Conservation (phyloP, 768 basidiomycete species). For the Macrocybe gigantea region DNA sequence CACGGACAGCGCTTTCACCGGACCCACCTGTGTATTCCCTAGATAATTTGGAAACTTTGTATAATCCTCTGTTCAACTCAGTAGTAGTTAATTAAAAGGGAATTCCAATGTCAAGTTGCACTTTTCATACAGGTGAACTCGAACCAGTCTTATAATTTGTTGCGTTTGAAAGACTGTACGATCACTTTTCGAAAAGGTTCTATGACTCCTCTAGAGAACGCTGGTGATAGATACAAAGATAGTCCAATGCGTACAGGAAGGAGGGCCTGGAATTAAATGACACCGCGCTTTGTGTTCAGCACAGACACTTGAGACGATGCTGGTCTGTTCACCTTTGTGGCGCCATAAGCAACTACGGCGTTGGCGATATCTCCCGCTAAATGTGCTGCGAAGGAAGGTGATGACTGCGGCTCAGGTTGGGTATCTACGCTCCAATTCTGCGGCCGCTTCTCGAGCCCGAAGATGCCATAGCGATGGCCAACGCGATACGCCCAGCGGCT, state of each 20-base stretch:
- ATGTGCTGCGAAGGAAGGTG: slow-evolving; percentile 22
- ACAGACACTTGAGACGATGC: not conserved
- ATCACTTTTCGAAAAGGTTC: slow-evolving; percentile 49
- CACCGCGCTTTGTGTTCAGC: not conserved
- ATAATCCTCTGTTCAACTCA: too few relatives aligned
- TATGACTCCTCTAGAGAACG: slow-evolving; percentile 61
- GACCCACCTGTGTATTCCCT: too few relatives aligned
- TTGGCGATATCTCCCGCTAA: slow-evolving; percentile 78
- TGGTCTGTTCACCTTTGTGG: slow-evolving; percentile 57
- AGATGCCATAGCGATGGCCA: slow-evolving; percentile 72
- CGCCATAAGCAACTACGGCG: slow-evolving; percentile 74
- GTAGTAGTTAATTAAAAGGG: too few relatives aligned
- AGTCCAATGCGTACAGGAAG: slow-evolving; percentile 67
- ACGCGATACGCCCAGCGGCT: slow-evolving; percentile 64
- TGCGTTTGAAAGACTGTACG: slow-evolving; percentile 24
- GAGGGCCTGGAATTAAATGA: slow-evolving; percentile 44
- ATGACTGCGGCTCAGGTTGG: slow-evolving; percentile 12
- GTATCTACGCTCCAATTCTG: slow-evolving; percentile 20
- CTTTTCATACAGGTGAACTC: too few relatives aligned
- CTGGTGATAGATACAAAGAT: slow-evolving; percentile 68
- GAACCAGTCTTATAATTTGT: slow-evolving; percentile 6
- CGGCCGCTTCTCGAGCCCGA: slow-evolving; percentile 63
- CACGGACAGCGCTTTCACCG: too few relatives aligned
- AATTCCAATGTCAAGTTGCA: too few relatives aligned
- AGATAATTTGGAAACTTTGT: too few relatives aligned